Conservation (phyloP, 768 basidiomycete species). For the Tricholoma matsutake region DNA sequence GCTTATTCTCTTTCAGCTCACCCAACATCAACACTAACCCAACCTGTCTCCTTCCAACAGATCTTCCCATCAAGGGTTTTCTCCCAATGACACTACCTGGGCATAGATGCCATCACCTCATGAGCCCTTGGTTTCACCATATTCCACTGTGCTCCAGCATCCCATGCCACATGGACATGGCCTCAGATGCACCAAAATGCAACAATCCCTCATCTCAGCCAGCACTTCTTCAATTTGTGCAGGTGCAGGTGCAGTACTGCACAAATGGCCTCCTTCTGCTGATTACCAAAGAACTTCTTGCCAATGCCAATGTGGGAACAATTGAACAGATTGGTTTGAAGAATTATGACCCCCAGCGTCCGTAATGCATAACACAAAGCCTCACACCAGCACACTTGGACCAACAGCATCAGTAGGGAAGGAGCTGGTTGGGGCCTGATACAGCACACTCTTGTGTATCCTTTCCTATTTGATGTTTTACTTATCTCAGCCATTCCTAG, state of each 20-base stretch:
- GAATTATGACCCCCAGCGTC: no score
- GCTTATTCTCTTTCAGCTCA: constrained; percentile 15
- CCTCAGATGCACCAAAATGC: constrained; percentile 34
- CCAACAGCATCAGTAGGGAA: no score
- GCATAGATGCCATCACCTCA: constrained; percentile 84
- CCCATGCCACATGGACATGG: constrained; percentile 6
- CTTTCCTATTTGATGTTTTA: no score
- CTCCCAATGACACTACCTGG: constrained; percentile 81
- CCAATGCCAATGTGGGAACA: no score
- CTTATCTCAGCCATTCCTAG: no score
- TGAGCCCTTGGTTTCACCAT: constrained; percentile 83
- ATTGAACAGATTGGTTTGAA: no score
- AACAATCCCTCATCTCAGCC: constrained; percentile 25
- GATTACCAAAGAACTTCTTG: constrained; percentile 17
- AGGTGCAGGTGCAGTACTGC: constrained; percentile 4
- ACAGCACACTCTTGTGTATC: no score
- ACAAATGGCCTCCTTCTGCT: constrained; percentile 38
- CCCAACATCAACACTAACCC: neutral
- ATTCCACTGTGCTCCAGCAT: constrained; percentile 32
- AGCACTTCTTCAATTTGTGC: no score
- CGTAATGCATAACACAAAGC: no score
- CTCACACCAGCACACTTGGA: no score
- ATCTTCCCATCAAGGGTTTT: constrained; percentile 89
- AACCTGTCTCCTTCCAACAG: constrained; percentile 35
- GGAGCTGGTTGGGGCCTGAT: no score